Evolutionary conservation across 2,329 filamentous ascomycete species (phyloP).

Genomic region (Ceratocystis cubensis): DNA sequence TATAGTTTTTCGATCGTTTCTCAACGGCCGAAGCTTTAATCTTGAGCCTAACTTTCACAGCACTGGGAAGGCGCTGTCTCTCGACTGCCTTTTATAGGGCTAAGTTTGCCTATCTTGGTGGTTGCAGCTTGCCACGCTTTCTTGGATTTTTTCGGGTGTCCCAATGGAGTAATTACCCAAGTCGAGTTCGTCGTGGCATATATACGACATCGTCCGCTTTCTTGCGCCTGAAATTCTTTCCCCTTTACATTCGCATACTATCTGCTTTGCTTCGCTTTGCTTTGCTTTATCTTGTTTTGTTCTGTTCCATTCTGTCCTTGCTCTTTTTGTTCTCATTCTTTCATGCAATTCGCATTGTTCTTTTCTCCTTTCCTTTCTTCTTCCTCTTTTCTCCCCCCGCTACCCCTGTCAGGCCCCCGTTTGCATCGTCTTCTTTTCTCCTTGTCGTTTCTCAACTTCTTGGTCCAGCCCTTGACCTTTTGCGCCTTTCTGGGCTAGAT

Average conservation of each 20-base stretch:
- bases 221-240: background rate
- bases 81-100: background rate
- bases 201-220: background rate
- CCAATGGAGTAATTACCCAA: background rate
- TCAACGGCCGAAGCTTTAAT: background rate
- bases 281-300: background rate
- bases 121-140: background rate
- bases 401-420: background rate
- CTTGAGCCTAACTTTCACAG: too few species aligned
- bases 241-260: too few species aligned
- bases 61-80: background rate
- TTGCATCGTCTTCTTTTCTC: conserved; percentile 3
- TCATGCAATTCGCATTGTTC: background rate
- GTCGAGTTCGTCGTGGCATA: background rate
- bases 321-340: background rate
- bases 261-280: too few species aligned
- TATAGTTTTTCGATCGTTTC: background rate
- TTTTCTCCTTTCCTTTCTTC: background rate
- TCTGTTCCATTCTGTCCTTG: background rate
- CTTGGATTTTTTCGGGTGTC: background rate
- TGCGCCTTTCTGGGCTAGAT: background rate
- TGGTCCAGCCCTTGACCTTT: background rate
- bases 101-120: background rate
- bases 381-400: background rate
- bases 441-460: conserved; percentile 1